Base-by-base conservation (phyloP, 106 monocot species). In the Vanilla planifolia region DNA sequence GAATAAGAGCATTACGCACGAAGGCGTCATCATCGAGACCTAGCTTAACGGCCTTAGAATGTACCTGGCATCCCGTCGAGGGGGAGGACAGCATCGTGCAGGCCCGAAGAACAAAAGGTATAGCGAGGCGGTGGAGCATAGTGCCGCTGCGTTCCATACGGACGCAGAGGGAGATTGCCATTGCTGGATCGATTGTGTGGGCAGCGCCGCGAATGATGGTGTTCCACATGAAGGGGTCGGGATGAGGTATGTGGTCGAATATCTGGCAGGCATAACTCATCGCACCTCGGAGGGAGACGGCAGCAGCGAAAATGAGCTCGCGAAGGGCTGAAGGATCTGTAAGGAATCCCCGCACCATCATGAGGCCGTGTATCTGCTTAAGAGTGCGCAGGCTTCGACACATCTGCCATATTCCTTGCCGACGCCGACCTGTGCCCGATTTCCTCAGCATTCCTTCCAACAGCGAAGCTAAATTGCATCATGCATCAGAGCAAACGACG, bases 161-260 rank as follows among this genome's bases (percentile, higher is more conserved):
- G 36, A 50, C 11, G 63, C 30, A 87, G 72, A 87, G 66, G 42
- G 59, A 70, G 27, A 87, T 28, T 33, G 87, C 63, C 41, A 66
- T 51, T 3, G 45, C 59, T 9, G 87, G 87, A 61, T 23, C 27
- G 26, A 78, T 15, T 0, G 79, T 50, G 61, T 87, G 78, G 32
- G 87, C 75, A 17, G 82, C 72, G 21, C 75, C 82, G 2, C 87
- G 78, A 28, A 87, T 82, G 62, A 87, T 66, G 67, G 87, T 82
- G 70, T 82, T 71, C 62, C 69, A 82, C 26, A 65, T 62, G 73
- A 82, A 87, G 53, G 60, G 63, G 58, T 87, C 87, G 16, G 75
- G 78, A n/a, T 73, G 56, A 23, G 69, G 73, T 5, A 76, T 65
- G 58, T 39, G 42, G 62, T 59, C 74, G 69, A 87, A 87, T 58